phyloP scores from a whole-genome alignment of 805 yeast genomes.

The Hagleromyces aurorensis region DNA sequence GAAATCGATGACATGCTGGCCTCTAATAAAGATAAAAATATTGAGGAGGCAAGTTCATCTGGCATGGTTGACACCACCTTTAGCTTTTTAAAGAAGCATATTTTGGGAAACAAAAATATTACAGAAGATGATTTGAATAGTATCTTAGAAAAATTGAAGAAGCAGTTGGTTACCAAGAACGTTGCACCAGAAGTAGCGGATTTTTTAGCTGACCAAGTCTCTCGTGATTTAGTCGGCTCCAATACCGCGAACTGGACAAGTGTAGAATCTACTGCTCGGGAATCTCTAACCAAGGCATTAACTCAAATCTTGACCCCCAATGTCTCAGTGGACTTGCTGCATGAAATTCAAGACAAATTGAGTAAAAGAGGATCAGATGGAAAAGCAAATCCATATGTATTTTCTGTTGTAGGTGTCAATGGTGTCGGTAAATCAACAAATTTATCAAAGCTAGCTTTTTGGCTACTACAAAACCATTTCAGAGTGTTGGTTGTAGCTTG shows the following conservation, averaged over 20 bases:
- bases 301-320: slow-evolving; percentile 84
- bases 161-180: slow-evolving; percentile 75
- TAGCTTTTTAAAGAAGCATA: slow-evolving; percentile 46
- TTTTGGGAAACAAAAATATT: slow-evolving; percentile 64
- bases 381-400: slow-evolving; percentile 68
- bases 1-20: slow-evolving; percentile 42
- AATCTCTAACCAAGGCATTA: slow-evolving; percentile 49
- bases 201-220: slow-evolving; percentile 61
- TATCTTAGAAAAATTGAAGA: slow-evolving; percentile 56
- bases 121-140: slow-evolving; percentile 56
- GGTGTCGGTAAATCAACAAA: slow-evolving; percentile 98
- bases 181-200: slow-evolving; percentile 87
- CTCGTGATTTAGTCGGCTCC: slow-evolving; percentile 60
- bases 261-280: slow-evolving; percentile 62
- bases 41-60: slow-evolving; percentile 36
- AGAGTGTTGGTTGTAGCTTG: slow-evolving; percentile 90
- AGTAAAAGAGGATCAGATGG: slow-evolving; percentile 17
- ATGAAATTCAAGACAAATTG: slow-evolving; percentile 56
- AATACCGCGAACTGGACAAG: slow-evolving; percentile 69
- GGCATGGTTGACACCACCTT: slow-evolving; percentile 33
- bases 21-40: slow-evolving; percentile 19
- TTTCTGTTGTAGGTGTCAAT: slow-evolving; percentile 94
- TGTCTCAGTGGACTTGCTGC: slow-evolving; percentile 77
- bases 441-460: slow-evolving; percentile 86
- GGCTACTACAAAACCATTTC: slow-evolving; percentile 87